Base-by-base conservation (phyloP, 1,139 yeast species). In the Geotrichum citri-aurantii region DNA sequence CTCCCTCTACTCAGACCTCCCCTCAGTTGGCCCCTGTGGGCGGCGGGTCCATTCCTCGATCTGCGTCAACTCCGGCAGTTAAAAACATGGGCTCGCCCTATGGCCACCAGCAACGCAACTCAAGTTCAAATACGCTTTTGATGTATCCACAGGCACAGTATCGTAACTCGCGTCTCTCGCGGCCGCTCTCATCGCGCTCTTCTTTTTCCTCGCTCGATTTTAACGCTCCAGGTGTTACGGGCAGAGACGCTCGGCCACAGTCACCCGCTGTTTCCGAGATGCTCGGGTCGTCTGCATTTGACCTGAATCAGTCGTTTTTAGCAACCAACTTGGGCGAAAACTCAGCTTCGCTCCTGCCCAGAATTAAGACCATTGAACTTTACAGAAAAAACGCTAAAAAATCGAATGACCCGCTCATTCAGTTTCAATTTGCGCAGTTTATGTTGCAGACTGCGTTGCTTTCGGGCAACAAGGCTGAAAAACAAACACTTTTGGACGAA, bases 341-440 rank as follows among this genome's bases (percentile, higher is more conserved):
- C 60, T 65, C 70, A 27, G 58, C 66, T 17, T 59, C 66, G 33
- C 77, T 90, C 63, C 74, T 90, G 68, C 95, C 97, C 12, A 79
- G 96, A 63, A 83, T 88, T 72, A 85, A 88, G 69, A 90, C 97
- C 8, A 83, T 93, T 63, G 97, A 92, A 65, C 78, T 90, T 76
- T 92, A 92, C 74, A 80, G 95, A 58, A 81, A 86, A 66, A 92
- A 89, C 68, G 96, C 96, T 23, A 86, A 86, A 68, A 88, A 85
- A 67, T 82, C 92, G 17, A 86, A 85, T 68, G 97, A 92, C 69
- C 96, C 97, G 1, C 83, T 82, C 27, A 86, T 89, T 21, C 81
- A 91, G 66, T 90, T 90, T 72, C 93, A 90, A 68, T 91, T 89
- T 69, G 97, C 97, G 1, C 96, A 91, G 73, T 89, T 88, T 71